Conservation (phyloP, 805 yeast species). For the Ogataea ganodermae region DNA sequence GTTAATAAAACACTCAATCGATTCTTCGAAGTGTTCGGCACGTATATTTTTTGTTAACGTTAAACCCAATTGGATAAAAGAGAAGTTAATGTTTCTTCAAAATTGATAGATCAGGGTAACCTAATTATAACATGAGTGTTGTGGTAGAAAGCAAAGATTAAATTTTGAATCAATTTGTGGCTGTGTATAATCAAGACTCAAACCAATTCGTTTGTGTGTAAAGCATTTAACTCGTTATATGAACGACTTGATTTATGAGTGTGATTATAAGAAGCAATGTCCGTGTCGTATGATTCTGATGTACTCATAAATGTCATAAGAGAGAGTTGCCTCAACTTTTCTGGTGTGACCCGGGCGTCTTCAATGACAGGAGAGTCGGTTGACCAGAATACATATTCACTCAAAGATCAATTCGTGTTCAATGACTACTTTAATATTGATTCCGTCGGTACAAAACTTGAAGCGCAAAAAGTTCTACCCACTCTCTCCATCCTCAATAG, state of each 20-base stretch:
- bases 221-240: too few species aligned
- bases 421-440: not conserved
- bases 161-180: too few species aligned
- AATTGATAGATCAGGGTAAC: not conserved
- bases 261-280: conserved; percentile 35
- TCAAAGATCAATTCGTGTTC: not conserved
- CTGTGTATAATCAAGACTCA: too few species aligned
- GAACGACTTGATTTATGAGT: too few species aligned
- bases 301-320: conserved; percentile 30
- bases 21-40: too few species aligned
- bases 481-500: not conserved
- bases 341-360: not conserved
- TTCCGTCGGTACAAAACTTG: not conserved
- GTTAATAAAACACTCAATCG: too few species aligned
- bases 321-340: conserved; percentile 11
- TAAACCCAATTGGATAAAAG: not conserved
- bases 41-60: too few species aligned
- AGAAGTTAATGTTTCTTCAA: not conserved
- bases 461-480: not conserved
- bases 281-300: conserved; percentile 39
- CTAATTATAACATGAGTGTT: not conserved
- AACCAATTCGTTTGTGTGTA: too few species aligned
- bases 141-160: not conserved
- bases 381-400: not conserved
- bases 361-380: not conserved